A percentile compares a stretch with the other conserved stretches of the same genome.
Evolutionary conservation across 139 green algal genomes (phyloP).

Genomic region (Tetratostichococcus sp.): DNA sequence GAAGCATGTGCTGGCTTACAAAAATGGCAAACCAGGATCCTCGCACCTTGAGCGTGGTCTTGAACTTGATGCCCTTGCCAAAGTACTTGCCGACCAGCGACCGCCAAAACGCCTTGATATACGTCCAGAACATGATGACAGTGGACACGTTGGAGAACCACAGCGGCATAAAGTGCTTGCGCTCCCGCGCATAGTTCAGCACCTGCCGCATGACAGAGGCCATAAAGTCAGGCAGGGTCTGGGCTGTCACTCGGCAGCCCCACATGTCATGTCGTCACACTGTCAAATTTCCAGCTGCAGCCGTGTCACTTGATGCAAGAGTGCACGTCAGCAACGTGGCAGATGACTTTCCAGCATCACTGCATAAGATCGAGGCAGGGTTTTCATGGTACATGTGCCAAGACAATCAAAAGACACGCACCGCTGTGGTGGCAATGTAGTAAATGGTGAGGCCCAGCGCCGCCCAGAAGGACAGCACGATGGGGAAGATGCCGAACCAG

Average conservation of each 20-base stretch:
- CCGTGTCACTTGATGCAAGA: no score
- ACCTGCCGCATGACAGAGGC: conserved; percentile 1
- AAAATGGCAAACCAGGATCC: not conserved
- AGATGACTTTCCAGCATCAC: no score
- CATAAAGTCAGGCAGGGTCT: no score
- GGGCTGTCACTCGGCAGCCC: no score
- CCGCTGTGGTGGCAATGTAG: conserved; percentile 35
- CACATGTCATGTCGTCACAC: no score
- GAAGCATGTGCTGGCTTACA: no score
- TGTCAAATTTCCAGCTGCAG: no score
- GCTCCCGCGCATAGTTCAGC: conserved; percentile 29
- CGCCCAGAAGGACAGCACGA: conserved; percentile 53
- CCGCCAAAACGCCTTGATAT: conserved; percentile 55
- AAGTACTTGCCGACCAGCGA: conserved; percentile 12
- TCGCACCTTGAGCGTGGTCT: conserved; percentile 49
- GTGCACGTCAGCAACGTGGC: no score
- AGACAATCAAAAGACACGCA: not conserved
- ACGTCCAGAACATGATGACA: conserved; percentile 51
- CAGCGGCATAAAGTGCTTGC: conserved; percentile 34
- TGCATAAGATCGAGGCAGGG: no score
- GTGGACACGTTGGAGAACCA: conserved; percentile 50
- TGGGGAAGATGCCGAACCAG: conserved; percentile 58
- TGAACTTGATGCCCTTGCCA: conserved; percentile 41
- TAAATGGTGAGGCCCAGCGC: conserved; percentile 52
- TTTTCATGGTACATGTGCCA: no score